A percentile compares a stretch with the other conserved stretches of the same genome.
Conservation (phyloP, 345 rosid species). For the Acer campestre region DNA sequence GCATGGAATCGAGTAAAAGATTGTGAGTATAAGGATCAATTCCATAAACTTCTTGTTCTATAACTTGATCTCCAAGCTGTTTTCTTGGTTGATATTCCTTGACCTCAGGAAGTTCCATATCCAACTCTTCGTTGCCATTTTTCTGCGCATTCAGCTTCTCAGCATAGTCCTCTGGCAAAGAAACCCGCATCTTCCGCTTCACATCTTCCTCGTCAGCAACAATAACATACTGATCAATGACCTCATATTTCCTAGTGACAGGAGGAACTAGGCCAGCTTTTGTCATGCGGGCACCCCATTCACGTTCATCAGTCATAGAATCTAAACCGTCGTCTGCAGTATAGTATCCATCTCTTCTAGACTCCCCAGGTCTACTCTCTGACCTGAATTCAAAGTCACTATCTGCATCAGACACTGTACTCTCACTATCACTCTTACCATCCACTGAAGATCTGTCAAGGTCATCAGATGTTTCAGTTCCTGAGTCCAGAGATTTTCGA, state of each 20-base stretch:
- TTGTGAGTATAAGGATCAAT: constrained; percentile 98
- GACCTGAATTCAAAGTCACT: constrained; percentile 77
- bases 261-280: constrained; percentile 98
- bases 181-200: constrained; percentile 78
- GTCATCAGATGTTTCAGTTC: constrained; percentile 92
- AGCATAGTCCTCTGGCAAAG: constrained; percentile 92
- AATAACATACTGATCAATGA: constrained; percentile 73
- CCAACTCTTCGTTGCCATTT: constrained; percentile 89
- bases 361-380: constrained; percentile 59
- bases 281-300: constrained; percentile 99
- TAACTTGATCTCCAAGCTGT: constrained; percentile 81
- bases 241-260: constrained; percentile 96
- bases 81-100: constrained; percentile 96
- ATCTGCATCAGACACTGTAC: constrained; percentile 84
- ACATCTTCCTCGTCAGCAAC: constrained; percentile 96
- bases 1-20: constrained; percentile 98
- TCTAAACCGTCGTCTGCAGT: constrained; percentile 61
- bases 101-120: constrained; percentile 99
- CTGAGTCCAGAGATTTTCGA: constrained; percentile 78
- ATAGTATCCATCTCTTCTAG: constrained; percentile 60
- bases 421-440: constrained; percentile 64
- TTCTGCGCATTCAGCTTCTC: constrained; percentile 92
- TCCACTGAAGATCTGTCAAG: constrained; percentile 62
- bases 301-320: constrained; percentile 81
- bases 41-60: constrained; percentile 99